A percentile compares a stretch with the other conserved stretches of the same genome.
phyloP scores from a whole-genome alignment of 83 land plant genomes.

The Picea engelmannii region DNA sequence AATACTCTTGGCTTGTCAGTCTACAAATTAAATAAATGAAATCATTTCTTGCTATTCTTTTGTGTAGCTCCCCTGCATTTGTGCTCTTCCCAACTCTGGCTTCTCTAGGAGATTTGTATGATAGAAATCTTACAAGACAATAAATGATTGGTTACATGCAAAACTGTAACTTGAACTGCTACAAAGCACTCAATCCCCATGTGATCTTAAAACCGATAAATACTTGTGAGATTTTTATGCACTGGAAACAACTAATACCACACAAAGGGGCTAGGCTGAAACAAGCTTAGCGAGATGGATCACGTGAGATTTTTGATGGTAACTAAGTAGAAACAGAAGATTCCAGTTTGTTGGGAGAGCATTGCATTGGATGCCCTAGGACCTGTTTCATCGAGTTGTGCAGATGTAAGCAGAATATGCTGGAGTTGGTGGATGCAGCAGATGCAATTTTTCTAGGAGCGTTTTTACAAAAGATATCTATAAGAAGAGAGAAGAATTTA shows the following conservation, averaged over 20 bases:
- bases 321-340: background rate
- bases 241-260: background rate
- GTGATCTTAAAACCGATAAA: background rate
- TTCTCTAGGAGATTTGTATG: background rate
- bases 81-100: background rate
- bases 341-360: background rate
- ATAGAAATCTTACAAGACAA: background rate
- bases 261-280: background rate
- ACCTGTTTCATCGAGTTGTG: background rate
- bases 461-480: background rate
- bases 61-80: background rate
- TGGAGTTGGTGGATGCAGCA: background rate
- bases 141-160: background rate
- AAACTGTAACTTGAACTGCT: background rate
- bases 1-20: background rate
- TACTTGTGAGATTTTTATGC: background rate
- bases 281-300: background rate
- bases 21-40: background rate
- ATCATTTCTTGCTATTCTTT: background rate
- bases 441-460: background rate
- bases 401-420: background rate
- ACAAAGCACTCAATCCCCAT: too few relatives aligned
- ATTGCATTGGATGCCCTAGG: background rate
- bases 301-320: background rate
- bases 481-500: background rate